Evolutionary conservation across 2,329 filamentous ascomycete species (phyloP).

Genomic region (Pseudogymnoascus sp.): DNA sequence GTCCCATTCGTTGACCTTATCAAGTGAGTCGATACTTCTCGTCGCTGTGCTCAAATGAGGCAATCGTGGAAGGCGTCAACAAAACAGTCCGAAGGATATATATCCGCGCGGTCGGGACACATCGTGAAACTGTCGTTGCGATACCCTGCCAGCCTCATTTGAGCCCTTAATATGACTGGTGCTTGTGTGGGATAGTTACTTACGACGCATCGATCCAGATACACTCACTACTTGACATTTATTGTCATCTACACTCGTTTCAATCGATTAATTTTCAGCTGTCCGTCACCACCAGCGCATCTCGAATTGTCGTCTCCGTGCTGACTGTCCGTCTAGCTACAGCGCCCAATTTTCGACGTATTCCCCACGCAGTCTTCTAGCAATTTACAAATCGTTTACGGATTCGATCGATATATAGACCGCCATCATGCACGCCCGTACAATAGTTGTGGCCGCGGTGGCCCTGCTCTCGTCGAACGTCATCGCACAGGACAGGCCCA

Average conservation of each 20-base stretch:
- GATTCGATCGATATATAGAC: slow-evolving; percentile 19
- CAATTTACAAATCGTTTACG: slow-evolving; percentile 16
- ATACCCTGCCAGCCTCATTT: neutral
- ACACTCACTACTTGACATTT: slow-evolving; percentile 37
- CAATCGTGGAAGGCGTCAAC: neutral
- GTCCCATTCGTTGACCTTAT: slow-evolving; percentile 22
- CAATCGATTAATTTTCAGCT: slow-evolving; percentile 27
- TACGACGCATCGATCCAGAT: slow-evolving; percentile 16
- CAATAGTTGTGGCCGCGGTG: slow-evolving; percentile 42
- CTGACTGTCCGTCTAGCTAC: slow-evolving; percentile 39
- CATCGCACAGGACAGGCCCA: slow-evolving; percentile 40
- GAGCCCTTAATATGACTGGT: neutral
- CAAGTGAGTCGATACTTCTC: slow-evolving; percentile 22
- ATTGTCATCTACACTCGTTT: slow-evolving; percentile 54
- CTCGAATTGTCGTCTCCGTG: neutral
- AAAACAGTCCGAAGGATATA: neutral
- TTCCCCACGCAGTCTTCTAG: slow-evolving; percentile 5
- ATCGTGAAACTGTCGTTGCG: neutral
- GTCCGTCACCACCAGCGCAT: neutral
- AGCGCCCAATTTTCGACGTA: slow-evolving; percentile 1
- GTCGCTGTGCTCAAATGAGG: slow-evolving; percentile 12
- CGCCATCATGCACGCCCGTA: slow-evolving; percentile 43
- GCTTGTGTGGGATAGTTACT: neutral
- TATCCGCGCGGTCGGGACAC: neutral
- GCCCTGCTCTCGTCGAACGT: slow-evolving; percentile 40